A percentile compares a stretch with the other conserved stretches of the same genome.
Evolutionary conservation across 805 yeast genomes (phyloP).

Genomic region (Saccharomycopsis selenospora): DNA sequence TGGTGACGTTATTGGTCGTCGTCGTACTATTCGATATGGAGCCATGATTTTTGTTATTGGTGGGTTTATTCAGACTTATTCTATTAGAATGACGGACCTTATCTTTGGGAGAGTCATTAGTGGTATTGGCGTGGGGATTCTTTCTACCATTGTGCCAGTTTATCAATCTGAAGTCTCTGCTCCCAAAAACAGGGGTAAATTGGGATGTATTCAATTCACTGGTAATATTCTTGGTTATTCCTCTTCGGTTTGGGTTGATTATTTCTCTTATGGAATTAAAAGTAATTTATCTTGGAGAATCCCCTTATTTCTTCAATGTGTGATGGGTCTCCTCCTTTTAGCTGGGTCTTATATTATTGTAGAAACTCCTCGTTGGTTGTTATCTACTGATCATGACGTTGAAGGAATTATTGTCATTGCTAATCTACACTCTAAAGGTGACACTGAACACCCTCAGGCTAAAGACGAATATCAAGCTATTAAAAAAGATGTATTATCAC

Average conservation of each 20-base stretch:
- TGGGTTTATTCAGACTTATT: conserved; percentile 63
- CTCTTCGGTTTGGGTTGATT: conserved; percentile 83
- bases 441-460: conserved; percentile 61
- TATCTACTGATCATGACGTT: conserved; percentile 69
- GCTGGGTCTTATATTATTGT: conserved; percentile 73
- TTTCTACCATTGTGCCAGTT: conserved; percentile 79
- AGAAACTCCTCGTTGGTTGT: conserved; percentile 86
- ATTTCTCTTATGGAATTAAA: conserved; percentile 57
- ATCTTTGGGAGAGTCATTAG: conserved; percentile 70
- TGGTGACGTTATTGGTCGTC: conserved; percentile 73
- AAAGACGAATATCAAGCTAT: conserved; percentile 69
- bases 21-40: conserved; percentile 73
- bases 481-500: conserved; percentile 70
- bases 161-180: conserved; percentile 88
- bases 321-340: conserved; percentile 61
- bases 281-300: conserved; percentile 66
- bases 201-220: conserved; percentile 83
- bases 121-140: conserved; percentile 82
- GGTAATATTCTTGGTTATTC: conserved; percentile 81
- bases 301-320: conserved; percentile 69
- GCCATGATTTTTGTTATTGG: conserved; percentile 73
- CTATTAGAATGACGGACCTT: conserved; percentile 47
- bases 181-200: conserved; percentile 73
- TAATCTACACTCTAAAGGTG: conserved; percentile 73
- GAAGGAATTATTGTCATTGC: conserved; percentile 85